A percentile compares a stretch with the other conserved stretches of the same genome.
phyloP scores from a whole-genome alignment of 2,329 filamentous ascomycete species.

The Lojkania enalia region DNA sequence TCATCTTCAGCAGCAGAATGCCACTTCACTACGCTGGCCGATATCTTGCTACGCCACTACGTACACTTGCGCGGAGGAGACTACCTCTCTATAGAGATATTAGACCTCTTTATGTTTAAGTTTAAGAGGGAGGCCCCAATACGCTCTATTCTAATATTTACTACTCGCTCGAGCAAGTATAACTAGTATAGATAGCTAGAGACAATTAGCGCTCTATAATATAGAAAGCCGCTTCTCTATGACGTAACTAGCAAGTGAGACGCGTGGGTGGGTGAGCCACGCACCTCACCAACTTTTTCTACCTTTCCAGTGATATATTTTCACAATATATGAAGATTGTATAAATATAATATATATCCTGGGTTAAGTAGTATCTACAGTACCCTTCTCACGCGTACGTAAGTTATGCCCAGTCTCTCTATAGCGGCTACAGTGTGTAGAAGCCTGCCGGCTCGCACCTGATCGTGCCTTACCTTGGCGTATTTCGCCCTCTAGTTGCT shows the following conservation, averaged over 20 bases:
- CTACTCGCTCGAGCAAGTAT: slow-evolving; percentile 8
- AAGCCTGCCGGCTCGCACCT: too few relatives aligned
- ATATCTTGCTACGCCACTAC: slow-evolving; percentile 4
- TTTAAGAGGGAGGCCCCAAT: slow-evolving; percentile 6
- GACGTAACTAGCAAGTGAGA: slow-evolving; percentile 6
- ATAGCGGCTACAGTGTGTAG: too few relatives aligned
- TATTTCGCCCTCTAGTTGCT: too few relatives aligned
- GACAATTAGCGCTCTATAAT: slow-evolving; percentile 6
- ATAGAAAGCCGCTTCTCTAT: slow-evolving; percentile 7
- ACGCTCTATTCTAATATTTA: slow-evolving; percentile 9
- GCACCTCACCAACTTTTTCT: too few relatives aligned
- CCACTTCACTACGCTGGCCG: slow-evolving; percentile 6
- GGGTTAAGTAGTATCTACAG: background rate
- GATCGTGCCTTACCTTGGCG: too few relatives aligned
- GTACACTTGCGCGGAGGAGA: slow-evolving; percentile 2
- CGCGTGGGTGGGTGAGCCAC: too few relatives aligned
- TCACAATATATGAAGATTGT: background rate
- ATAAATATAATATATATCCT: background rate
- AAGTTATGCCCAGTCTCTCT: too few relatives aligned
- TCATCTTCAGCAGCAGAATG: background rate
- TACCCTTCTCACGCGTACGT: background rate
- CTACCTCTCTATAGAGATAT: slow-evolving; percentile 5
- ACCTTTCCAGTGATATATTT: slow-evolving; percentile 6
- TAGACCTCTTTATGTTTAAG: slow-evolving; percentile 7
- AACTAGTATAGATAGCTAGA: slow-evolving; percentile 8